Evolutionary conservation across 768 basidiomycete species (phyloP), one percentile per base, ranked within the genome.

Genomic region (Hygrophoropsis aurantiaca): DNA sequence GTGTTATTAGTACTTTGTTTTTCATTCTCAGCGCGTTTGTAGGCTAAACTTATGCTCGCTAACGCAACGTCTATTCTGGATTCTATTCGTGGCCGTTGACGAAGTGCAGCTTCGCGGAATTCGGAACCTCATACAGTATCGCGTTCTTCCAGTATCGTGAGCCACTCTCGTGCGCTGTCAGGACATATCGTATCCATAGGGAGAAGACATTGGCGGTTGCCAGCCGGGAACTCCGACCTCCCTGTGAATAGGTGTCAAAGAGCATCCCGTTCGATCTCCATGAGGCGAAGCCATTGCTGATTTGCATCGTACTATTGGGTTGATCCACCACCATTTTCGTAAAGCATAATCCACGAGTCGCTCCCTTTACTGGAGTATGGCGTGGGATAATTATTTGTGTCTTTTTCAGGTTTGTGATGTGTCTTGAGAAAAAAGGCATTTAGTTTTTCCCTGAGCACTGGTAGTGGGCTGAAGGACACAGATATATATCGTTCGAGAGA

Each of bases 371-470:
- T 37, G 15, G 37, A 21, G 32, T 32, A 34, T 18, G 15, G 40
- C 48, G 58, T 58, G 53, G 33, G 57, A 52, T 49, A 48, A 33
- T 24, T 30, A 13, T 40, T 36, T 11, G 40, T 24, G 16, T 38
- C 19, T 42, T 37, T 24, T 32, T 30, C 11, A 23, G 37, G 40
- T 20, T 16, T 46, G 24, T 35, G 18, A 32, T n/a, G n/a, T n/a
- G n/a, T 46, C 40, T 49, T 52, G 52, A 51, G 47, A 49, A 53
- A 57, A 52, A 30, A 7, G 6, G 47, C 42, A 42, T 42, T 51
- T 40, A 34, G n/a, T 35, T 39, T 23, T 40, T 50, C 24, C 40
- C 44, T 46, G 26, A 46, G 35, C 35, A 40, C 21, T 7, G n/a
- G 41, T 37, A 44, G 40, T 44, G 11, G 27, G 13, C 27, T 30